Conservation (phyloP, 1,284 basidiomycete species). For the Anthracocystis setariae region DNA sequence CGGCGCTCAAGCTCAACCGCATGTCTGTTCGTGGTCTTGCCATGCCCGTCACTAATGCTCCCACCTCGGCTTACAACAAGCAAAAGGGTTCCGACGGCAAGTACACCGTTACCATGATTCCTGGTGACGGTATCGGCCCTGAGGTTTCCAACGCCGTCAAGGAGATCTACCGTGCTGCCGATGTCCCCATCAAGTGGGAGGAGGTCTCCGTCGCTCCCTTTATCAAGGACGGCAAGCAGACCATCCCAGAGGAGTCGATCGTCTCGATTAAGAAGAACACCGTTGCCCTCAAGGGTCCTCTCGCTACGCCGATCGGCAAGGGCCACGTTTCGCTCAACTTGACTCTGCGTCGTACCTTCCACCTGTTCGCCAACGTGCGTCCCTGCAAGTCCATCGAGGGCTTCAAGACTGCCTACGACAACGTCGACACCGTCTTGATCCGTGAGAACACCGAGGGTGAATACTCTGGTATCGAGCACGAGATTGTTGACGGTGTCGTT, state of each 20-base stretch:
- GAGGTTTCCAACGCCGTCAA: slow-evolving; percentile 98
- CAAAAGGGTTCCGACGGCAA: slow-evolving; percentile 74
- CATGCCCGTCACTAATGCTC: slow-evolving; percentile 56
- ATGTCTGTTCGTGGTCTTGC: slow-evolving; percentile 54
- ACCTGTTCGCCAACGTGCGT: slow-evolving; percentile 97
- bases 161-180: slow-evolving; percentile 88
- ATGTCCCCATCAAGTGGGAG: slow-evolving; percentile 77
- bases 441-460: slow-evolving; percentile 99
- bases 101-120: slow-evolving; percentile 91
- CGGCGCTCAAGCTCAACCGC: slow-evolving; percentile 44
- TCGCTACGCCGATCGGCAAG: slow-evolving; percentile 83
- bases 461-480: slow-evolving; percentile 99
- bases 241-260: slow-evolving; percentile 92
- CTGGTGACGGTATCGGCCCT: slow-evolving; percentile 94
- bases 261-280: slow-evolving; percentile 95
- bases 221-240: slow-evolving; percentile 92
- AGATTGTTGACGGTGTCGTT: slow-evolving; percentile 96
- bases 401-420: slow-evolving; percentile 97
- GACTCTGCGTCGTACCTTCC: slow-evolving; percentile 95
- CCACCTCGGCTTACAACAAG: slow-evolving; percentile 65
- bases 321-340: slow-evolving; percentile 98
- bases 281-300: slow-evolving; percentile 89
- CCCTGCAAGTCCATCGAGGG: slow-evolving; percentile 96
- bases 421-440: slow-evolving; percentile 97
- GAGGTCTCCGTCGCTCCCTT: slow-evolving; percentile 93